Conservation (phyloP, 169 alveolate species). For the Plasmodium chabaudi region DNA sequence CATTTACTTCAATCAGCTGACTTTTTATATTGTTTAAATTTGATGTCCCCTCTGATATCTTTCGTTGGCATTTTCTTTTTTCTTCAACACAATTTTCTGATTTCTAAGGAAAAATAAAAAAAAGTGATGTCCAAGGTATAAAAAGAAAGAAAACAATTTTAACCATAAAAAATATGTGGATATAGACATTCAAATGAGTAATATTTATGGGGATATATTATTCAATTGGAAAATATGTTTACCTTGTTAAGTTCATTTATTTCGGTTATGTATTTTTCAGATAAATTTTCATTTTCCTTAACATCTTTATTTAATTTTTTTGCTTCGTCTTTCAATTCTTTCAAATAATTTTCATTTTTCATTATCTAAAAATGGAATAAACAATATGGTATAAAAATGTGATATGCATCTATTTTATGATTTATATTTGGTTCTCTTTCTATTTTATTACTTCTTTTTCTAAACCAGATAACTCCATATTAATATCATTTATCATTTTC, state of each 20-base stretch:
- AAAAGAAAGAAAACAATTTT: neutral
- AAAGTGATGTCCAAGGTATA: neutral
- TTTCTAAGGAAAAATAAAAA: constrained; percentile 18
- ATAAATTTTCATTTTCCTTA: constrained; percentile 26
- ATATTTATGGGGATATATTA: neutral
- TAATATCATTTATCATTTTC: constrained; percentile 68
- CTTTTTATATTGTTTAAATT: constrained; percentile 58
- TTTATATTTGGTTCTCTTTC: neutral
- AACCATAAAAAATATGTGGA: neutral
- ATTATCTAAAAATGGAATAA: constrained; percentile 21
- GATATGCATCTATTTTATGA: neutral
- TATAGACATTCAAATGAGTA: neutral
- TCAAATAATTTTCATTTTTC: constrained; percentile 60
- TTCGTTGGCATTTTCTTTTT: constrained; percentile 63
- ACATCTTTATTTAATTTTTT: constrained; percentile 25
- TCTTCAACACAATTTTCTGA: constrained; percentile 58
- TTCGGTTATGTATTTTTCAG: constrained; percentile 32
- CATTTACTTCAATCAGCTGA: constrained; percentile 73
- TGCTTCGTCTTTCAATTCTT: constrained; percentile 62
- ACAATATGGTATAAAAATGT: neutral
- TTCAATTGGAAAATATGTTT: neutral
- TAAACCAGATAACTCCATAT: constrained; percentile 46
- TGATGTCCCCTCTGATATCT: constrained; percentile 70
- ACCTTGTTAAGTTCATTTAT: constrained; percentile 60
- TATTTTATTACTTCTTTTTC: constrained; percentile 53